Evolutionary conservation across 257 asterid genomes (phyloP).

Genomic region (Solanum ahanhuiri): DNA sequence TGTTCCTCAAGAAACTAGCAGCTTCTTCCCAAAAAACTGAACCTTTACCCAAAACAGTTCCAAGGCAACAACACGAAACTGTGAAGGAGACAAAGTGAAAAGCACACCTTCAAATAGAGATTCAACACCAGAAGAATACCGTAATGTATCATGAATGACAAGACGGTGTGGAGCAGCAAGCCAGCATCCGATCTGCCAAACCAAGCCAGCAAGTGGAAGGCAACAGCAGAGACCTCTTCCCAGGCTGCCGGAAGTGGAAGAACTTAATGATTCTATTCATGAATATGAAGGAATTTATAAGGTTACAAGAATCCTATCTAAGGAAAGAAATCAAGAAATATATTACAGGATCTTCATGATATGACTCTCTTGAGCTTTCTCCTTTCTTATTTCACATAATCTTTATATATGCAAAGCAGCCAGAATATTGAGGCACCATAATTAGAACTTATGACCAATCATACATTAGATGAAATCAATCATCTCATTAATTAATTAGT

Average conservation of each 20-base stretch:
- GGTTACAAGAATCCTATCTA: neutral
- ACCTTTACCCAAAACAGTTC: neutral
- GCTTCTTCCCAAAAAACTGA: neutral
- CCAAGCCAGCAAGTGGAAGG: neutral
- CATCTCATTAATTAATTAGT: neutral
- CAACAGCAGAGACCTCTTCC: neutral
- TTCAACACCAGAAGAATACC: neutral
- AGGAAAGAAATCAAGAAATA: neutral
- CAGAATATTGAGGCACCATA: neutral
- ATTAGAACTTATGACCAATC: neutral
- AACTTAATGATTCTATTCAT: neutral
- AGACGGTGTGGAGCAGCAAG: neutral
- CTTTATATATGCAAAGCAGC: neutral
- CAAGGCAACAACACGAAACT: neutral
- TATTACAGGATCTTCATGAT: constrained; percentile 22
- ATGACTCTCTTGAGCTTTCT: neutral
- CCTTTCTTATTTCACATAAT: neutral
- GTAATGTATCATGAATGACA: neutral
- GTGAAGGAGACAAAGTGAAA: neutral
- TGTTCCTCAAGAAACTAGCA: neutral
- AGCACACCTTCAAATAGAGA: neutral
- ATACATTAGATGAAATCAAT: neutral
- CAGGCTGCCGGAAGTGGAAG: neutral
- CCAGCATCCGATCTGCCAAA: neutral
- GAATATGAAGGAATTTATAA: neutral